Percentiles rank a stretch among this genome's conserved stretches.
Evolutionary conservation across 1,139 yeast species (phyloP).

Genomic region (Suhomyces anneliseae): DNA sequence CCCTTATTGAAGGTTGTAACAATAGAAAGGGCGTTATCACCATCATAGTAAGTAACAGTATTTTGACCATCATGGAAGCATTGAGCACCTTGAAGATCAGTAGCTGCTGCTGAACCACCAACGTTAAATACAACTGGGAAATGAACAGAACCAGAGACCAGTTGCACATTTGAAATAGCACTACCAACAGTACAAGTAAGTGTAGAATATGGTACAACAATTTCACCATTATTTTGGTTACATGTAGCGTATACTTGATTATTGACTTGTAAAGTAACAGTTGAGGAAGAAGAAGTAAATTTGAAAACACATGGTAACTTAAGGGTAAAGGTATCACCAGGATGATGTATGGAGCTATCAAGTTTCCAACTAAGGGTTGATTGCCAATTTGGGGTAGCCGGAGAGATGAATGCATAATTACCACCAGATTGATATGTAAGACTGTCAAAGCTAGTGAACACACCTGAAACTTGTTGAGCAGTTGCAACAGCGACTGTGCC

Average conservation of each 20-base stretch:
- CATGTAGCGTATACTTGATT: slow-evolving; percentile 28
- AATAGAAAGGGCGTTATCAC: slow-evolving; percentile 20
- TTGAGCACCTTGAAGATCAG: slow-evolving; percentile 23
- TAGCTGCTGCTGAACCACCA: slow-evolving; percentile 23
- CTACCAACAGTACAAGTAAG: slow-evolving; percentile 25
- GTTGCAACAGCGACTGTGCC: slow-evolving; percentile 17
- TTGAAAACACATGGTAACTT: slow-evolving; percentile 33
- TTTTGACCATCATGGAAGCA: slow-evolving; percentile 26
- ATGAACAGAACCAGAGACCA: slow-evolving; percentile 23
- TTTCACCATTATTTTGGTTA: slow-evolving; percentile 23
- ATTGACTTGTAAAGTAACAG: slow-evolving; percentile 20
- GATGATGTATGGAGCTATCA: slow-evolving; percentile 16
- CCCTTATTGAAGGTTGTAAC: slow-evolving; percentile 17
- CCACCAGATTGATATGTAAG: neutral
- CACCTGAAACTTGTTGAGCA: slow-evolving; percentile 13
- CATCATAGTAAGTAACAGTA: slow-evolving; percentile 30
- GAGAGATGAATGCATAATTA: slow-evolving; percentile 6
- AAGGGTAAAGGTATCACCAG: slow-evolving; percentile 36
- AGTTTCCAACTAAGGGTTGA: slow-evolving; percentile 28
- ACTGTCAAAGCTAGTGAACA: slow-evolving; percentile 15
- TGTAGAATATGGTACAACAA: slow-evolving; percentile 23
- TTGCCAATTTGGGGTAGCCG: slow-evolving; percentile 24
- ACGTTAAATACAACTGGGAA: slow-evolving; percentile 30
- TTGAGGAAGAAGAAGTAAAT: slow-evolving; percentile 21
- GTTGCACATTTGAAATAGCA: slow-evolving; percentile 13